Evolutionary conservation across 352 stramenopile species (phyloP).

Genomic region (Aphanomyces euteiches): DNA sequence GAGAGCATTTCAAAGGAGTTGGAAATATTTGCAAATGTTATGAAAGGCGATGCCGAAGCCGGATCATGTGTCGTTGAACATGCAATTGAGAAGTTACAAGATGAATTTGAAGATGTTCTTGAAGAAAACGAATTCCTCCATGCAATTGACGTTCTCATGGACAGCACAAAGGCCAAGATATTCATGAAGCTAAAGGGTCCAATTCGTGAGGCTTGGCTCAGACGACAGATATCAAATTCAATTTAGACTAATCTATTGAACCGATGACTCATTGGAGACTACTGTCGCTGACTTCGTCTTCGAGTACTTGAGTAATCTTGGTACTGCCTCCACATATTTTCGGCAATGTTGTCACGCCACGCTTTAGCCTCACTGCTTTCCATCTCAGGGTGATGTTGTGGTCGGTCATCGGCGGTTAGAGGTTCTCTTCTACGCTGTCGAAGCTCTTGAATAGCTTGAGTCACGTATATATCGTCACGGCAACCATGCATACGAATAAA

Average conservation of each 20-base stretch:
- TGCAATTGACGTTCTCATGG: background rate
- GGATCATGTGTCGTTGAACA: background rate
- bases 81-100: background rate
- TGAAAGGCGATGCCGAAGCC: background rate
- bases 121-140: background rate
- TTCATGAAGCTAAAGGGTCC: background rate
- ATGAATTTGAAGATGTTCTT: background rate
- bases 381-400: background rate
- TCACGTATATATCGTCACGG: background rate
- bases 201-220: background rate
- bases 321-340: background rate
- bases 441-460: background rate
- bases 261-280: background rate
- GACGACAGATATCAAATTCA: background rate
- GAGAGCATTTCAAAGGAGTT: background rate
- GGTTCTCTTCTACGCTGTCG: background rate
- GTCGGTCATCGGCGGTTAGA: background rate
- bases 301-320: background rate
- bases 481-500: constrained; percentile 1
- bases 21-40: background rate
- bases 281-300: background rate
- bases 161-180: background rate
- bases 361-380: background rate
- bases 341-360: constrained; percentile 8
- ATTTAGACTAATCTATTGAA: too few species aligned